Percentiles rank a stretch among this genome's conserved stretches.
phyloP scores from a whole-genome alignment of 2,329 filamentous ascomycete species.

The Penicillium griseofulvum region DNA sequence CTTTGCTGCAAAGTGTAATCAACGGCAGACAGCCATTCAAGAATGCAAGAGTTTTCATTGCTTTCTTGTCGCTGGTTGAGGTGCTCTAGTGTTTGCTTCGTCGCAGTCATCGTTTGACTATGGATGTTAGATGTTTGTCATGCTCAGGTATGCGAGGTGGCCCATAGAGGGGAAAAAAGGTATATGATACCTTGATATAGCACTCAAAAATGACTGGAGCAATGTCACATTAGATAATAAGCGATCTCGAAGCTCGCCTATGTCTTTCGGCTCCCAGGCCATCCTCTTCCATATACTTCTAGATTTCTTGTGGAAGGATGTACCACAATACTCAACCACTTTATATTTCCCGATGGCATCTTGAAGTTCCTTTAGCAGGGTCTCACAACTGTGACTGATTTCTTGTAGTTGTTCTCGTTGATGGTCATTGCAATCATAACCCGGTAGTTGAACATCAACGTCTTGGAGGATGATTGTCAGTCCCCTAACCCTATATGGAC shows the following conservation, averaged over 20 bases:
- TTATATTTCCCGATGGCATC: background rate
- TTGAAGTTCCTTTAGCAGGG: background rate
- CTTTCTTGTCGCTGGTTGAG: background rate
- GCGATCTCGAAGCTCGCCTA: background rate
- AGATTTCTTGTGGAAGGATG: background rate
- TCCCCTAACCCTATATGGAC: background rate
- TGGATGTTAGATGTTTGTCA: background rate
- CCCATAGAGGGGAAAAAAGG: background rate
- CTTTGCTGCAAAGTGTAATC: constrained; percentile 11
- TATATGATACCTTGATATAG: background rate
- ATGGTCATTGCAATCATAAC: background rate
- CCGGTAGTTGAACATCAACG: background rate
- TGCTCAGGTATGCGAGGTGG: too few species aligned
- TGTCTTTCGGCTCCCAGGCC: background rate
- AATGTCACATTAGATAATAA: background rate
- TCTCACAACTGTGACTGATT: background rate
- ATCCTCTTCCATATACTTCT: constrained; percentile 1
- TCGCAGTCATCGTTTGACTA: background rate
- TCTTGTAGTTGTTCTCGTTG: background rate
- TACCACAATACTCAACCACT: background rate
- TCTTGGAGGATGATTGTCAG: background rate
- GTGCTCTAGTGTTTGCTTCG: background rate
- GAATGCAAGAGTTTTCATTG: background rate
- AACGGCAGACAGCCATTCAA: constrained; percentile 3
- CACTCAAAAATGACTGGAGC: background rate